phyloP scores from a whole-genome alignment of 2,329 filamentous ascomycete species.

The Aspergillus pseudoviridinutans region DNA sequence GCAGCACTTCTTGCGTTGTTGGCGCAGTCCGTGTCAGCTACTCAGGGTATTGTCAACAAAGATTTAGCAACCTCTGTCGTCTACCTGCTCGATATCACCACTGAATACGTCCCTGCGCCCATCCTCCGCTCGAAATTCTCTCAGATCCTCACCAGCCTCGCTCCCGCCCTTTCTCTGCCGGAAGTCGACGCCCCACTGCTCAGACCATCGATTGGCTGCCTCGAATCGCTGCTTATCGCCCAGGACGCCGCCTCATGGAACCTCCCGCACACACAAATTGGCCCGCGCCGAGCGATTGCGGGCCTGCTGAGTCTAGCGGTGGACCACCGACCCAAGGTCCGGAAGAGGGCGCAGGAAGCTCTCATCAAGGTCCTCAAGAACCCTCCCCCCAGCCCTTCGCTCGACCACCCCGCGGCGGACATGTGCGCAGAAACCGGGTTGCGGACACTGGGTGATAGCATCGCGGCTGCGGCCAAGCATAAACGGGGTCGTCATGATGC shows the following conservation, averaged over 20 bases:
- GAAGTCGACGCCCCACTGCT: constrained; percentile 85
- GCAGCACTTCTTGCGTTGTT: constrained; percentile 89
- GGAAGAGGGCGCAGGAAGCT: constrained; percentile 89
- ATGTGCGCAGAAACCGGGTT: constrained; percentile 93
- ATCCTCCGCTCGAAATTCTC: constrained; percentile 93
- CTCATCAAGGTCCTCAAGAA: constrained; percentile 76
- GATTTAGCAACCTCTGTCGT: constrained; percentile 82
- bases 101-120: constrained; percentile 75
- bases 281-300: constrained; percentile 80
- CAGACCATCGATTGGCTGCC: constrained; percentile 81
- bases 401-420: constrained; percentile 92
- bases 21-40: constrained; percentile 64
- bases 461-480: constrained; percentile 63
- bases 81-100: constrained; percentile 91
- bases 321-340: constrained; percentile 86
- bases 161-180: constrained; percentile 72
- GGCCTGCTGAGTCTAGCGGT: constrained; percentile 80
- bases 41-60: constrained; percentile 66
- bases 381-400: constrained; percentile 82
- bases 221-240: constrained; percentile 85
- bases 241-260: constrained; percentile 89
- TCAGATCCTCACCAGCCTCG: constrained; percentile 82
- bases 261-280: constrained; percentile 74
- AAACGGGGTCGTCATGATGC: constrained; percentile 54
- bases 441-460: constrained; percentile 67